Evolutionary conservation across 495 filamentous ascomycete genomes (phyloP).

Genomic region (Penicillium psychrofluorescens): DNA sequence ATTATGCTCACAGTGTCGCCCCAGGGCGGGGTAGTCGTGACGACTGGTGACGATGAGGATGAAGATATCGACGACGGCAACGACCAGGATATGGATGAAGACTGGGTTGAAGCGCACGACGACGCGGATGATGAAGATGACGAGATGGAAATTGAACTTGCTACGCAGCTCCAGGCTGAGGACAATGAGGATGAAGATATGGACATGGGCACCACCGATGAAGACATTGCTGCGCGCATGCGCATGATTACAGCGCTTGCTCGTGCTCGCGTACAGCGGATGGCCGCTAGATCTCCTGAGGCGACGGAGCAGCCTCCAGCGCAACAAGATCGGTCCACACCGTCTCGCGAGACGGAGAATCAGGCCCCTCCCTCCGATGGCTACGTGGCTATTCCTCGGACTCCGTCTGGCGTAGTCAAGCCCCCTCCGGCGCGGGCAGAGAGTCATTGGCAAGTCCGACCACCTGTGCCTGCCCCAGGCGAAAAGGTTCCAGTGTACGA

Average conservation of each 20-base stretch:
- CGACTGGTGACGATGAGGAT: constrained; percentile 34
- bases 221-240: constrained; percentile 60
- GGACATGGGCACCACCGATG: constrained; percentile 45
- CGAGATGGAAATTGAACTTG: constrained; percentile 15
- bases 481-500: constrained; percentile 63
- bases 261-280: constrained; percentile 3
- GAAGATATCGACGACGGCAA: constrained; percentile 43
- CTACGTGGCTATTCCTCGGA: constrained; percentile 32
- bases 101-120: constrained; percentile 36
- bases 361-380: constrained; percentile 13
- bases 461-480: constrained; percentile 49
- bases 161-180: constrained; percentile 15
- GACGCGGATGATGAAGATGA: constrained; percentile 42
- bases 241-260: constrained; percentile 47
- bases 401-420: constrained; percentile 25
- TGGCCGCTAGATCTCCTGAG: constrained; percentile 3
- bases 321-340: constrained; percentile 28
- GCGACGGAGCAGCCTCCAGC: constrained; percentile 51
- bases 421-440: constrained; percentile 44
- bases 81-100: constrained; percentile 38
- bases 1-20: constrained; percentile 32
- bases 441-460: constrained; percentile 79
- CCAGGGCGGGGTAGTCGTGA: constrained; percentile 32
- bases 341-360: constrained; percentile 9
- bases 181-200: constrained; percentile 37